Evolutionary conservation across 352 stramenopile species (phyloP).

Genomic region (Pythium plurisporium): DNA sequence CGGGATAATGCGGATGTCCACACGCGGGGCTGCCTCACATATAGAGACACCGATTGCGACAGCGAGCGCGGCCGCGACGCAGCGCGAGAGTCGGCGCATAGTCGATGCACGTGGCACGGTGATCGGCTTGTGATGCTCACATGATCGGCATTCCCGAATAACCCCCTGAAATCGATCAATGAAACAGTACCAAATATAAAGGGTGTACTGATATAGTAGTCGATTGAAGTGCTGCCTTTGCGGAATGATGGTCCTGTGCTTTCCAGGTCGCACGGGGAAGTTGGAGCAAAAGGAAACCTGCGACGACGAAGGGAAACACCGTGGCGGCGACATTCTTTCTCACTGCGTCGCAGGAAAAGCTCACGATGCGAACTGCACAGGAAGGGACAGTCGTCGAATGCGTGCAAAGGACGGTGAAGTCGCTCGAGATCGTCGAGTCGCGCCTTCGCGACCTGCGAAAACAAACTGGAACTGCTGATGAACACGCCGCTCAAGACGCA

Average conservation of each 20-base stretch:
- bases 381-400: background rate
- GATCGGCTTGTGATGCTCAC: too few relatives aligned
- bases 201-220: background rate
- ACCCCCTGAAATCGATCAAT: background rate
- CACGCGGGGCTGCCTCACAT: conserved; percentile 39
- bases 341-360: background rate
- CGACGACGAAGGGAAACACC: background rate
- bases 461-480: background rate
- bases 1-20: conserved; percentile 58
- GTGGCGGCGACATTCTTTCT: too few relatives aligned
- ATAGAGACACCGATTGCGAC: conserved; percentile 11
- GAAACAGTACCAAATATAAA: background rate
- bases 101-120: background rate
- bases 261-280: background rate
- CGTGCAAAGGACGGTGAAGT: conserved; percentile 6
- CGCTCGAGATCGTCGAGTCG: conserved; percentile 1
- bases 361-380: conserved; percentile 1
- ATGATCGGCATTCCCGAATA: background rate
- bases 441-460: background rate
- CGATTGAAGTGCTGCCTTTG: background rate
- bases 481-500: background rate
- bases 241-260: conserved; percentile 4
- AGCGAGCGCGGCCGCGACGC: conserved; percentile 18
- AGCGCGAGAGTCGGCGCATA: background rate
- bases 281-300: conserved; percentile 11